Base-by-base conservation (phyloP, 2,329 filamentous ascomycete species). In the Phyllosticta capitalensis region DNA sequence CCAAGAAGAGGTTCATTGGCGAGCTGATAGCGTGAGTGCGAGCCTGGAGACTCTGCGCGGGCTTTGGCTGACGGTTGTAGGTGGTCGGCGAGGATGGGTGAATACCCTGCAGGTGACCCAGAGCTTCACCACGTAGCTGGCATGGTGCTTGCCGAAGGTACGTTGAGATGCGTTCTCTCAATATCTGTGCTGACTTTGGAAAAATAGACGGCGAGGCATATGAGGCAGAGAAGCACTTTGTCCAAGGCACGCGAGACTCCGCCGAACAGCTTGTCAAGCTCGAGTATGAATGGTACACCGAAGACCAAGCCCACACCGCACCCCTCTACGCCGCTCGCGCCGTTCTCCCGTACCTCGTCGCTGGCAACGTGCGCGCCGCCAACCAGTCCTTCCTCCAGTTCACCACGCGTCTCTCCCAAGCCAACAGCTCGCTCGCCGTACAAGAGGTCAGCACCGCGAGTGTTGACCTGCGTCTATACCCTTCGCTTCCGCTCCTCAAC, bases 121-220 rank as follows among this genome's bases (percentile, higher is more conserved):
- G 94, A 97, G 68, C 79, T 99, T 59, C 94, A 99, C 75, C 92
- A 97, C 75, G 91, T 95, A 51, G 86, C 87, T 38, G 94, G 94
- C 55, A 86, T 84, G 30, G 78, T 96, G 51, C 96, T 90, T 72
- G 92, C 92, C n/a, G 88, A 95, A 69, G 81, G 82, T 83, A 72
- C 53, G 69, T 65, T 19, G 20, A 7, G 30, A 10, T 28, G 14
- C 1, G 12, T 21, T 6, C n/a, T 14, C 19, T 10, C 12, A 3
- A 49, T 7, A 33, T 17, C 52, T 38, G 59, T 38, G 19, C 38
- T 45, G 38, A 45, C 38, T n/a, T 45, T 12, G 7, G n/a, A 45
- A 17, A 6, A 19, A 60, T 64, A 84, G 92, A 96, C 67, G 88
- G 92, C 73, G 90, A 96, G 63, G 83, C 87, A 24, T 95, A 96